Evolutionary conservation across 2,329 filamentous ascomycete genomes (phyloP).

Genomic region (Claviceps africana): DNA sequence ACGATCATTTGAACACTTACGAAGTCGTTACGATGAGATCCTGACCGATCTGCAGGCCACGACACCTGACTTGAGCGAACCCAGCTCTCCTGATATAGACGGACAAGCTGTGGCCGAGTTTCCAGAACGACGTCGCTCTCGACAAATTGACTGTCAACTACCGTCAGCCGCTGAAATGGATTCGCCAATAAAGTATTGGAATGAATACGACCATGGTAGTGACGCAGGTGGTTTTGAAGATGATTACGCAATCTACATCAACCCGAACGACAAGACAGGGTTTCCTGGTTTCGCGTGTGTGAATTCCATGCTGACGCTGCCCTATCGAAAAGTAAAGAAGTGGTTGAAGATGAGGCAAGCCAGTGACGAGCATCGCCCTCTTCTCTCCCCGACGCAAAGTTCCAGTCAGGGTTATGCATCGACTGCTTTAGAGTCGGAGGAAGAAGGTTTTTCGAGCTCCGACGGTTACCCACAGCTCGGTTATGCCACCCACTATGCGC

Average conservation of each 20-base stretch:
- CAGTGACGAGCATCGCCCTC: slow-evolving; percentile 13
- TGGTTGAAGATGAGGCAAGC: slow-evolving; percentile 29
- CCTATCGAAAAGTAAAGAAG: slow-evolving; percentile 35
- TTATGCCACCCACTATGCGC: slow-evolving; percentile 40
- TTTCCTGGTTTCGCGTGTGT: slow-evolving; percentile 53
- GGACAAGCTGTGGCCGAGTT: slow-evolving; percentile 10
- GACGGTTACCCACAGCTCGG: slow-evolving; percentile 34
- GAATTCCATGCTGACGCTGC: slow-evolving; percentile 33
- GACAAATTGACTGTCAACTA: slow-evolving; percentile 15
- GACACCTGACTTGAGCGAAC: slow-evolving; percentile 25
- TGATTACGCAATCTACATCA: slow-evolving; percentile 59
- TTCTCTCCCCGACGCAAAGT: slow-evolving; percentile 6
- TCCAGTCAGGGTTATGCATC: slow-evolving; percentile 18
- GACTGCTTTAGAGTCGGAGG: slow-evolving; percentile 24
- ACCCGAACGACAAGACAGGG: slow-evolving; percentile 46
- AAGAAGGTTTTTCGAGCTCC: slow-evolving; percentile 37
- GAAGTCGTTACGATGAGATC: slow-evolving; percentile 36
- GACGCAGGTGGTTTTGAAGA: slow-evolving; percentile 46
- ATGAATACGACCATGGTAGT: slow-evolving; percentile 74
- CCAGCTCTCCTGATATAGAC: slow-evolving; percentile 23
- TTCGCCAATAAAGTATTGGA: slow-evolving; percentile 52
- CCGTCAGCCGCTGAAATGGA: slow-evolving; percentile 17
- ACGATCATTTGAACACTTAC: slow-evolving; percentile 44
- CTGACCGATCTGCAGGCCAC: slow-evolving; percentile 32
- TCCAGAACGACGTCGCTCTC: slow-evolving; percentile 4